Evolutionary conservation across 805 yeast species (phyloP), one percentile per base, ranked within the genome.

Genomic region (Candida cerambycidarum): DNA sequence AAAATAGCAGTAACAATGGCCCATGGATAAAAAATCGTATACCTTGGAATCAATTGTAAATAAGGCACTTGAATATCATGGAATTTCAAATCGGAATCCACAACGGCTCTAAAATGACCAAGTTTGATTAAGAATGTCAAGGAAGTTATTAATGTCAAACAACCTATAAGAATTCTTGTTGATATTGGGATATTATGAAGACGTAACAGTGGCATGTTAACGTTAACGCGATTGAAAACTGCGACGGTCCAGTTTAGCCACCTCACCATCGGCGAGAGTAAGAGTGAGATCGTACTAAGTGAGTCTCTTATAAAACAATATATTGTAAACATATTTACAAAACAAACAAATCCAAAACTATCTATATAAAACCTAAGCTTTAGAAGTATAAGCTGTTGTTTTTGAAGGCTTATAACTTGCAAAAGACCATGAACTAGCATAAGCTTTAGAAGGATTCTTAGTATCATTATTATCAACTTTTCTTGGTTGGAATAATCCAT

Each of bases 401-500:
- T 74, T 65, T 53, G 82, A 79, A 29, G 87, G 78, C 4, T 62
- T 58, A 38, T 78, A 74, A 45, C 47, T 47, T 11, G 50, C 50
- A 38, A 47, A 50, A 15, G 41, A 31, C 53, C 53, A 50, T n/a
- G 48, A 44, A 69, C 75, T 68, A 64, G 70, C 74, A 58, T 73
- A 79, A 27, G 72, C 57, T 60, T 65, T 37, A 4, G 46, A 49
- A 34, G 53, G 51, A 43, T 56, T 89, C 88, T 49, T 44, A 50
- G 98, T 92, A 64, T 90, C 98, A 61, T 90, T 87, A 70, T 88
- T 82, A 56, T 72, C 65, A 58, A 76, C 79, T 52, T 82, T 80
- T 72, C 89, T 85, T 67, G 97, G 97, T 72, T 92, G 99, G 75
- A 92, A 78, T 50, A 92, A 65, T 62, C 96, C 96, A 54, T 73